phyloP scores from a whole-genome alignment of 768 basidiomycete species.

The Rossbeevera mucosa region DNA sequence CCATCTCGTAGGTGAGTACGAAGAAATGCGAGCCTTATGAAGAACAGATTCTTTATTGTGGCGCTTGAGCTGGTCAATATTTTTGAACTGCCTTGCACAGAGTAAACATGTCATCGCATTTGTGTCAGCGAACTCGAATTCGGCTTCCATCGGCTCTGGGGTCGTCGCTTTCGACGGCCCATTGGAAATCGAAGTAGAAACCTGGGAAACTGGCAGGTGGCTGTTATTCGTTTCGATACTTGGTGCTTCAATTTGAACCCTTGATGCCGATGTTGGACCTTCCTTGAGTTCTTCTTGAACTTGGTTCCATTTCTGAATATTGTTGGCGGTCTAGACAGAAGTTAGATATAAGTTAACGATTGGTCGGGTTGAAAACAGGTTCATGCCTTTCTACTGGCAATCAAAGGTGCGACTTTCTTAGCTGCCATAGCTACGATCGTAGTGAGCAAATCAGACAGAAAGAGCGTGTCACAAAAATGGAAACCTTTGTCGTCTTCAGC shows the following conservation, averaged over 20 bases:
- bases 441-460: constrained; percentile 9
- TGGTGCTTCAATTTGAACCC: constrained; percentile 7
- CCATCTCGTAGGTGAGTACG: constrained; percentile 18
- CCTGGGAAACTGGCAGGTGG: constrained; percentile 6
- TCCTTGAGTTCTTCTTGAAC: constrained; percentile 83
- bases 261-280: constrained; percentile 29
- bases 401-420: constrained; percentile 76
- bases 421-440: constrained; percentile 38
- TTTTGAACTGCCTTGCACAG: constrained; percentile 92
- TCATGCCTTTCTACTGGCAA: constrained; percentile 79
- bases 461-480: not conserved
- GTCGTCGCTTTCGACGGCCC: constrained; percentile 30
- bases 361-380: not conserved
- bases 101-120: constrained; percentile 76
- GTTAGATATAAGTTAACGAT: constrained; percentile 5
- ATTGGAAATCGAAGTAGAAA: constrained; percentile 9
- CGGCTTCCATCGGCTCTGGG: constrained; percentile 46
- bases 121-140: constrained; percentile 82
- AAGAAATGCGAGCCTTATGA: constrained; percentile 72
- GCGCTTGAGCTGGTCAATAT: constrained; percentile 74
- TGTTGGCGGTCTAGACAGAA: constrained; percentile 64
- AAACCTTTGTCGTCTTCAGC: constrained; percentile 46
- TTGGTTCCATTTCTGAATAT: constrained; percentile 97
- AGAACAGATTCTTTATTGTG: constrained; percentile 93
- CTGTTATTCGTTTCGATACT: constrained; percentile 3